Percentiles rank a stretch among this genome's conserved stretches.
Conservation (phyloP, 2,329 filamentous ascomycete genomes). For the Venturia pyrina region DNA sequence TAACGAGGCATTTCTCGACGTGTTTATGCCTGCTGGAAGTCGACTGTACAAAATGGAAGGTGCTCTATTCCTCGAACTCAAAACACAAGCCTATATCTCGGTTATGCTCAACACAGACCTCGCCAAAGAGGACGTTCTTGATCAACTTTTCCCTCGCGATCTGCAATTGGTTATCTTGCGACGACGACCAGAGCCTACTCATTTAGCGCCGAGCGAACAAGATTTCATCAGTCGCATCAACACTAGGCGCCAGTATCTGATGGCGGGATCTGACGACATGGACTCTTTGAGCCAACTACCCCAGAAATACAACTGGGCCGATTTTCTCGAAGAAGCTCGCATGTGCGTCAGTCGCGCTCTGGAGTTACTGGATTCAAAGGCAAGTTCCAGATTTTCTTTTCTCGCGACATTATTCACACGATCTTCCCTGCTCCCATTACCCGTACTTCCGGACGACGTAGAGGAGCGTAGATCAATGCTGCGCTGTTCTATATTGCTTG, state of each 20-base stretch:
- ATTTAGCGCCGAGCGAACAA: constrained; percentile 46
- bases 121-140: constrained; percentile 45
- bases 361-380: constrained; percentile 23
- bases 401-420: not conserved
- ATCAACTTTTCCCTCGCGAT: constrained; percentile 49
- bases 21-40: constrained; percentile 50
- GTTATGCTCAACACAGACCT: constrained; percentile 47
- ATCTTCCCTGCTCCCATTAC: not conserved
- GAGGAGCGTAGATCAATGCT: not conserved
- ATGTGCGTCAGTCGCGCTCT: constrained; percentile 49
- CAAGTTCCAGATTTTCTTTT: constrained; percentile 1
- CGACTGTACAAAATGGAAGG: constrained; percentile 50
- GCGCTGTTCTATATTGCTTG: constrained; percentile 3
- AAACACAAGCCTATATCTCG: constrained; percentile 58
- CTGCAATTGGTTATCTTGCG: constrained; percentile 44
- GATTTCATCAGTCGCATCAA: constrained; percentile 48
- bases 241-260: constrained; percentile 46
- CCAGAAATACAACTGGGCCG: constrained; percentile 53
- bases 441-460: constrained; percentile 19
- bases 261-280: constrained; percentile 41
- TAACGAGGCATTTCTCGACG: constrained; percentile 53
- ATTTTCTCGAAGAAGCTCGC: constrained; percentile 48
- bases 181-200: constrained; percentile 43
- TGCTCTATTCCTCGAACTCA: constrained; percentile 52
- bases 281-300: constrained; percentile 37